These are phyloP conservation scores for Adansonia rubrostipa DNA, from an alignment of 441 rosid genomes.

Conservation along the genomic window DNA sequence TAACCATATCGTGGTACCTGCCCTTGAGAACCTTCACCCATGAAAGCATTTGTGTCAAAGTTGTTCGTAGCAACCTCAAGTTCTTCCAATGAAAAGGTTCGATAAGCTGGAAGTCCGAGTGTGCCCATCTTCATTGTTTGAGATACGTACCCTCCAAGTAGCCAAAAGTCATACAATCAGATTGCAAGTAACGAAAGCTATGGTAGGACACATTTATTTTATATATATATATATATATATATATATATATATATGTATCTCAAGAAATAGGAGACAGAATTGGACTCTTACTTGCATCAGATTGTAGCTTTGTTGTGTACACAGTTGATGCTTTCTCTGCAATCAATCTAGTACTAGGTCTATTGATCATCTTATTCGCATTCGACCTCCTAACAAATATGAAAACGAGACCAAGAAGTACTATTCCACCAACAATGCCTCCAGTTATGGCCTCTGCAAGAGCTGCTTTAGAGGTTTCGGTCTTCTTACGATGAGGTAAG, in stretches of 20 bases:
- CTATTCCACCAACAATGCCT: slow-evolving; percentile 60
- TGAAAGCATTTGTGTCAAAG: slow-evolving; percentile 81
- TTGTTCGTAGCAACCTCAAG: slow-evolving; percentile 83
- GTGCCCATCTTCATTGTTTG: slow-evolving; percentile 90
- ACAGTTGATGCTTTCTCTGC: slow-evolving; percentile 70
- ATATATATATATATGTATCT: background rate
- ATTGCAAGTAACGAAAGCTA: slow-evolving; percentile 11
- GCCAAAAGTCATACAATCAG: slow-evolving; percentile 23
- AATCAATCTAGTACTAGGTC: slow-evolving; percentile 60
- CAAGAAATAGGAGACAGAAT: slow-evolving; percentile 8
- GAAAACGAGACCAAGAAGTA: slow-evolving; percentile 52
- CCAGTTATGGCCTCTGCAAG: slow-evolving; percentile 60
- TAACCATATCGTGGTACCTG: slow-evolving; percentile 51
- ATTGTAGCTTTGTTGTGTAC: slow-evolving; percentile 79
- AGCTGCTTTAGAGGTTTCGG: slow-evolving; percentile 39
- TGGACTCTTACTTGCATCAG: slow-evolving; percentile 79
- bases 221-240: background rate
- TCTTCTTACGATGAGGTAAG: slow-evolving; percentile 54
- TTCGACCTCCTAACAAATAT: slow-evolving; percentile 47
- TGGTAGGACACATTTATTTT: background rate
- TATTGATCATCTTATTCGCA: slow-evolving; percentile 36
- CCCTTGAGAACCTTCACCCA: slow-evolving; percentile 94
- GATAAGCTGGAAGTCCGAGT: slow-evolving; percentile 84
- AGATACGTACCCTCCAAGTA: slow-evolving; percentile 75
- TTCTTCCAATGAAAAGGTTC: slow-evolving; percentile 85